Conservation (phyloP, 129 eudicot species). For the Scalesia atractyloides region DNA sequence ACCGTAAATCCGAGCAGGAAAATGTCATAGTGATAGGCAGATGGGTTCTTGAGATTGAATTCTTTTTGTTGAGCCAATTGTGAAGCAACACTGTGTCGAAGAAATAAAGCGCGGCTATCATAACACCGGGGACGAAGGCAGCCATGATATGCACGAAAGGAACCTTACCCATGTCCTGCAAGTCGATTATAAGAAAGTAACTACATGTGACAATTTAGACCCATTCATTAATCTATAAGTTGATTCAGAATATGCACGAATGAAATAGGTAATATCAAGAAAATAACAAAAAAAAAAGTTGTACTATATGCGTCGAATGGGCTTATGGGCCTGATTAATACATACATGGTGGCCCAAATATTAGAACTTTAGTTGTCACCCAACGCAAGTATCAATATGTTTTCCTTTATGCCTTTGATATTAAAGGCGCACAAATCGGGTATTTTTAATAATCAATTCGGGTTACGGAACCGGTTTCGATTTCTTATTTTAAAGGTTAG, state of each 20-base stretch:
- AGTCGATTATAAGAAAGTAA: conserved; percentile 14
- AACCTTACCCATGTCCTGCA: conserved; percentile 59
- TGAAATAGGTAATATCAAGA: not conserved
- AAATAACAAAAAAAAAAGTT: not conserved
- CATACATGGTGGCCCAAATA: not conserved
- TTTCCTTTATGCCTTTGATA: no score
- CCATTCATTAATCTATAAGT: not conserved
- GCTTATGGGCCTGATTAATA: not conserved
- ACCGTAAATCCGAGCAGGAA: conserved; percentile 56
- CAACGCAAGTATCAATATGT: no score
- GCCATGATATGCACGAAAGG: conserved; percentile 49
- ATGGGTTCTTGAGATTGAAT: conserved; percentile 57
- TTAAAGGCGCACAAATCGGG: no score
- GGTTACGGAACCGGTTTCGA: no score
- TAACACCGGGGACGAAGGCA: conserved; percentile 56
- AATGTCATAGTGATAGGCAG: conserved; percentile 63
- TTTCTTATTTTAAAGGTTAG: no score
- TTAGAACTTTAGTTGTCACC: no score
- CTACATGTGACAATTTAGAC: not conserved
- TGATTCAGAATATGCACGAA: not conserved
- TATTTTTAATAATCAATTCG: no score
- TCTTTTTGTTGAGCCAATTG: conserved; percentile 64
- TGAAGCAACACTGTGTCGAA: conserved; percentile 63
- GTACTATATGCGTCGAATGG: no score
- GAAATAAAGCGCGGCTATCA: conserved; percentile 62